Evolutionary conservation across 2,329 filamentous ascomycete genomes (phyloP), one percentile per base, ranked within the genome.

Genomic region (Pyrenophora seminiperda): DNA sequence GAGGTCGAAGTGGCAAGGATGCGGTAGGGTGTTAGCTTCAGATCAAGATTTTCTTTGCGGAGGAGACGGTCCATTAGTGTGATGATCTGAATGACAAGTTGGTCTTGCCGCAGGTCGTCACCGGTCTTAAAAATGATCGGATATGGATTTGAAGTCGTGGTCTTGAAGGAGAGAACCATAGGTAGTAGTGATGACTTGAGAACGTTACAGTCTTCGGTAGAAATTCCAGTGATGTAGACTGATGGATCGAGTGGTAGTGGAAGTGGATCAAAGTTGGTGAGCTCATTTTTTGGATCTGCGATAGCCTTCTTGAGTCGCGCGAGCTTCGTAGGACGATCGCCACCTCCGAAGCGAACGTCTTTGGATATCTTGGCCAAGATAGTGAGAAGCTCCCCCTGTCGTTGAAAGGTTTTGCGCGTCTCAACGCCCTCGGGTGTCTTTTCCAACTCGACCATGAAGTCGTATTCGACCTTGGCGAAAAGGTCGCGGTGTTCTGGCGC

Each of bases 91-190:
- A 99, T 95, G 29, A 99, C 93, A 2, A 99, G 83, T 70, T 99
- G 94, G 68, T 99, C 94, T 74, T 99, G 94, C 11, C 94, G 89
- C 42, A 99, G 80, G 70, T 99, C 94, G 69, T 99, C 94, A 29
- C 94, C 94, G 1, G 91, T 91, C 74, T 99, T 99, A 83, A 99
- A 99, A 44, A 97, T 88, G 57, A 99, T 89, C 7, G 93, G 88
- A 68, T 97, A 99, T 52, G 87, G 88, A 31, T 81, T 82, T 6
- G 89, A 90, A 2, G 83, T 83, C 0, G 83, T 81, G 0, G 92
- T 96, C 67, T 88, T 92, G 77, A 97, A 97, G 7, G 89, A 90
- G 52, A 97, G 85, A 62, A 94, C 91, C 53, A 99, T 88, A 0
- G 94, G 94, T 34, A 90, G 91, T 7, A 99, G 77, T 0, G 91